Base-by-base conservation (phyloP, 176 grass and related monocot species). In the Aechmea fasciata region DNA sequence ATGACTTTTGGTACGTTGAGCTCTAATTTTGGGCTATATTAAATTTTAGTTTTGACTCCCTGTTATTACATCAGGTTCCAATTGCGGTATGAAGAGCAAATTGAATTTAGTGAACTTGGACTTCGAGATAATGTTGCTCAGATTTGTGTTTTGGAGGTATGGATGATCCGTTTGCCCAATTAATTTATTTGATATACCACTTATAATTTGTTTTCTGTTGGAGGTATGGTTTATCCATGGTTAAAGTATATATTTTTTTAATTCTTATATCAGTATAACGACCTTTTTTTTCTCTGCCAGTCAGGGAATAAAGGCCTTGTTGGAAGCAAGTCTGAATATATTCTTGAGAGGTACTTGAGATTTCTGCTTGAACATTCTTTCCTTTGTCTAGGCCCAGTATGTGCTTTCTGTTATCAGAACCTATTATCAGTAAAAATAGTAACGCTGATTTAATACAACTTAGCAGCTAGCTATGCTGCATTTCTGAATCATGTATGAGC, bases 111-210 rank as follows among this genome's bases (percentile, higher is more conserved):
- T 57, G 84, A 81, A 80, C 72, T 90, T 90, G 93, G 69, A 12
- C 84, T 97, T 79, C 84, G 81, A 83, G 86, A 97, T 67, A 97
- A 97, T 83, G 84, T 97, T 85, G 93, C 93, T 20, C 89, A 97
- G 77, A 64, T 92, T 68, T 90, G 93, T 90, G 89, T 97, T 77
- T 73, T 97, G 73, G 93, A 97, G 87, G 93, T 92, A 51, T 3
- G 51, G 47, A 26, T 23, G 7, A 50, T 69, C 12, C 10, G 3
- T 59, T 59, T 57, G 54, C 54, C 54, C 14, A 9, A 57, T 57
- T 20, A 59, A 59, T 20, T 59, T 59, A 17, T 59, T 17, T 59
- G 54, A 55, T 4, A 41, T 52, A 25, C 47, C 29, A 59, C 11
- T 66, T 12, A 29, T 3, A 24, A 17, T 47, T 75, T 67, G 13